Evolutionary conservation across 1,139 yeast genomes (phyloP), one percentile per base, ranked within the genome.

Genomic region (Saccharomyces uvarum): DNA sequence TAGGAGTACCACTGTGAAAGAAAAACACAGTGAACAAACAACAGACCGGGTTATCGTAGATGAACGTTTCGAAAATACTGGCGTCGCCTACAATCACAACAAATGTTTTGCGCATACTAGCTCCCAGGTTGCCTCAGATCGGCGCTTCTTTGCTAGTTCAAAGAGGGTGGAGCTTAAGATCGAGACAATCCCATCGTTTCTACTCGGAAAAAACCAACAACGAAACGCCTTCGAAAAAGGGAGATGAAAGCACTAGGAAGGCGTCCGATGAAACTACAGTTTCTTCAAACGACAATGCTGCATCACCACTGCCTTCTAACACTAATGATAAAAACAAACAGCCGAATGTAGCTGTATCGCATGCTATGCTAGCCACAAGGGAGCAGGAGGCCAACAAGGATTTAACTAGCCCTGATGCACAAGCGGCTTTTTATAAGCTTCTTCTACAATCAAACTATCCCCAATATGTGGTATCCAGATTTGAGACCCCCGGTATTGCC

Each of bases 401-500:
- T 56, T 70, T 88, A 52, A 73, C 76, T 49, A 86, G 88, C 69
- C 78, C 97, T 1, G 73, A 66, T 4, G 77, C 81, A 8, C 99
- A 93, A 71, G 90, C 95, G 1, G 85, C 82, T 56, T 91, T 93
- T 64, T 93, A 93, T 74, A 79, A 79, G 60, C 77, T 82, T 24
- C 74, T 91, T 53, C 70, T 93, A 62, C 81, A 81, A 54, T 80
- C 91, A 52, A 86, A 87, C 71, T 91, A 90, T 68, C 98, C 99
- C 9, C 96, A 90, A 62, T 84, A 93, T 54, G 97, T 93, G 6
- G 90, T 90, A 7, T 86, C 95, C 55, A 80, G 99, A 57, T 95
- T 81, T 70, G 98, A 93, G 69, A 85, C 96, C 4, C 86, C 95
- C 0, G 96, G 96, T 7, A 88, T 93, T 53, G 95, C 96, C 9